Evolutionary conservation across 176 grass and related monocot genomes (phyloP).

Genomic region (Eragrostis curvula): DNA sequence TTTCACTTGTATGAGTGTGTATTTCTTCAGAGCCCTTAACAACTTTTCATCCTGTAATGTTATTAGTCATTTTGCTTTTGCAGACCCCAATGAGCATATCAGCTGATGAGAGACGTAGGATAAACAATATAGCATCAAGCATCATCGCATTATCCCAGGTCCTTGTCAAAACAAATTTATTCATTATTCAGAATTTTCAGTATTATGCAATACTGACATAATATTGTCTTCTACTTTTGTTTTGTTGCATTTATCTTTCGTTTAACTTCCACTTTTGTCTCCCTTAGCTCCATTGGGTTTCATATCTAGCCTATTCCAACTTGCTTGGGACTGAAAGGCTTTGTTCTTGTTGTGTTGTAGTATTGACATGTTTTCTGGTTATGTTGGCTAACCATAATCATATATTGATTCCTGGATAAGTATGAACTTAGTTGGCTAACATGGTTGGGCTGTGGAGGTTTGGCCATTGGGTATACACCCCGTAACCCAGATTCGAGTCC

Average conservation of each 20-base stretch:
- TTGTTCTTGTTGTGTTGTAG: background rate
- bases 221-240: background rate
- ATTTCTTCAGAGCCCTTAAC: background rate
- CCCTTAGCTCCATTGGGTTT: too few relatives aligned
- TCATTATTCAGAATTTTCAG: background rate
- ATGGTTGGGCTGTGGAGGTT: too few relatives aligned
- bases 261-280: too few relatives aligned
- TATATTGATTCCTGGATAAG: conserved; percentile 5
- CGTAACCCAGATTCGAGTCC: too few relatives aligned
- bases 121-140: conserved; percentile 82
- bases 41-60: conserved; percentile 16
- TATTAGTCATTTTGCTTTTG: conserved; percentile 43
- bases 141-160: conserved; percentile 79
- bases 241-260: too few relatives aligned
- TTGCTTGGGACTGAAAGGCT: too few relatives aligned
- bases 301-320: too few relatives aligned
- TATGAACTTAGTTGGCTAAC: too few relatives aligned
- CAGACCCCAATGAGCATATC: conserved; percentile 68
- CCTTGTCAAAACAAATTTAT: background rate
- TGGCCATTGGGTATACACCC: too few relatives aligned
- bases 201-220: background rate
- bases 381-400: background rate
- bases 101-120: conserved; percentile 81
- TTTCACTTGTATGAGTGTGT: background rate
- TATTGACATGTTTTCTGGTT: conserved; percentile 7